Evolutionary conservation across 2,329 filamentous ascomycete species (phyloP), one percentile per base, ranked within the genome.

Genomic region (Talaromyces rugulosus): DNA sequence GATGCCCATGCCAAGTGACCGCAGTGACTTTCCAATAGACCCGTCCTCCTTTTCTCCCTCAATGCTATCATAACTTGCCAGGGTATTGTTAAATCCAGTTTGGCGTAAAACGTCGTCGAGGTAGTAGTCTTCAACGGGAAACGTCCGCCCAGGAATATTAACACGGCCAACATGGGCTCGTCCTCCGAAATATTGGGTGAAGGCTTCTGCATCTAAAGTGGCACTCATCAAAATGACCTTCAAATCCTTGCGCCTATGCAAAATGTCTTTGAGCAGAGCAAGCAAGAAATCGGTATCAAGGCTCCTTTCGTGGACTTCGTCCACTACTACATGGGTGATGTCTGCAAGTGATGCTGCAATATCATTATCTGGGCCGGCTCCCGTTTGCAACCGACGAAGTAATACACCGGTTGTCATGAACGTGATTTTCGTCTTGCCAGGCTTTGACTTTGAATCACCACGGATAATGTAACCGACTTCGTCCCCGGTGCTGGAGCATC

Each of bases 321-420:
- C 94, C 52, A 98, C 92, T 18, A 98, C 90, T 7, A 99, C 87
- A 72, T 99, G 95, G 67, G 91, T 97, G 65, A 99, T 89, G 75
- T 97, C 91, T 5, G 91, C 90, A 54, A 99, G 77, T 44, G 92
- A 91, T 23, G 89, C 85, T 58, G 91, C 85, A 0, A 96, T 87
- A 71, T 96, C 91, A 28, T 93, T 89, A 12, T 89, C 86, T 33
- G 86, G 85, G 5, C 90, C 91, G 56, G 92, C 91, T 4, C 91
- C 93, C 0, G 91, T 95, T 76, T 99, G 95, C n/a, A 99, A 82
- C 12, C 93, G 87, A 64, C 95, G 84, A 18, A 99, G 83, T 42
- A 99, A 80, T 2, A 99, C 92, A 85, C 94, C 94, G 9, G 94
- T 97, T 0, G 94, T 99, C 64, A 97, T 91, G 72, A 98, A 98